Percentiles rank a stretch among this genome's conserved stretches.
These are phyloP conservation scores for Leccinum pallidistipes DNA, from an alignment of 1,284 basidiomycete species.

Conservation along the genomic window DNA sequence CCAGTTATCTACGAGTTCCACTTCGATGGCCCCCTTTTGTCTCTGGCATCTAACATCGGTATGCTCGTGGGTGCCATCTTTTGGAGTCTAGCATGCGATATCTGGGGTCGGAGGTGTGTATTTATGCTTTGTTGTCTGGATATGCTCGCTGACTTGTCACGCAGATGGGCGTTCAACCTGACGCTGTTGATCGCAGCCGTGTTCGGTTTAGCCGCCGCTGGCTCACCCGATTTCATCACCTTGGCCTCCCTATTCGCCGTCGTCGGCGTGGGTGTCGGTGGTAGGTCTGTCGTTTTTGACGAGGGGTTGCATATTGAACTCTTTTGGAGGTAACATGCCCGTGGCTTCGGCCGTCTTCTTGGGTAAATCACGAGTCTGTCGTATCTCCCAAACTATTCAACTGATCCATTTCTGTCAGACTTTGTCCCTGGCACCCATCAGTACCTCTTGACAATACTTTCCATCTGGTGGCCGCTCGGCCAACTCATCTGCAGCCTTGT, in stretches of 20 bases:
- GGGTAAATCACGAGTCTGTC: slow-evolving; percentile 35
- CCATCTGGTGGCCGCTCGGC: slow-evolving; percentile 73
- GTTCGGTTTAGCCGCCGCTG: slow-evolving; percentile 52
- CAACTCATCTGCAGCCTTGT: slow-evolving; percentile 64
- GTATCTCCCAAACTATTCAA: neutral
- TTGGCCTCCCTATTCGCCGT: slow-evolving; percentile 48
- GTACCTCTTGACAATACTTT: slow-evolving; percentile 66
- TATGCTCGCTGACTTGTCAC: neutral
- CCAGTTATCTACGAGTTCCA: slow-evolving; percentile 58
- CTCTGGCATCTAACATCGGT: slow-evolving; percentile 60
- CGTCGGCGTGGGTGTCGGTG: slow-evolving; percentile 50
- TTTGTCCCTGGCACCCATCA: slow-evolving; percentile 68
- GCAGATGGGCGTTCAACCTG: slow-evolving; percentile 60
- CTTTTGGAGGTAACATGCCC: slow-evolving; percentile 49
- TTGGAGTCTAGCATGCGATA: slow-evolving; percentile 62
- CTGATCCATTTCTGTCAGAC: slow-evolving; percentile 40
- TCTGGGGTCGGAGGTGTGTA: slow-evolving; percentile 60
- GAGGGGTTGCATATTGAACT: neutral
- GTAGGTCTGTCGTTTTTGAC: slow-evolving; percentile 14
- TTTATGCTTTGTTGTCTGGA: neutral
- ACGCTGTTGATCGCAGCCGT: slow-evolving; percentile 59
- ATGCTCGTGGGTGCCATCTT: slow-evolving; percentile 64
- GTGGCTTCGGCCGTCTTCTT: slow-evolving; percentile 69
- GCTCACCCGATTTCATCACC: slow-evolving; percentile 43
- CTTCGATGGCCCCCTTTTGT: slow-evolving; percentile 54